Evolutionary conservation across 2,329 filamentous ascomycete species (phyloP).

Genomic region (Hymenoscyphus albidus): DNA sequence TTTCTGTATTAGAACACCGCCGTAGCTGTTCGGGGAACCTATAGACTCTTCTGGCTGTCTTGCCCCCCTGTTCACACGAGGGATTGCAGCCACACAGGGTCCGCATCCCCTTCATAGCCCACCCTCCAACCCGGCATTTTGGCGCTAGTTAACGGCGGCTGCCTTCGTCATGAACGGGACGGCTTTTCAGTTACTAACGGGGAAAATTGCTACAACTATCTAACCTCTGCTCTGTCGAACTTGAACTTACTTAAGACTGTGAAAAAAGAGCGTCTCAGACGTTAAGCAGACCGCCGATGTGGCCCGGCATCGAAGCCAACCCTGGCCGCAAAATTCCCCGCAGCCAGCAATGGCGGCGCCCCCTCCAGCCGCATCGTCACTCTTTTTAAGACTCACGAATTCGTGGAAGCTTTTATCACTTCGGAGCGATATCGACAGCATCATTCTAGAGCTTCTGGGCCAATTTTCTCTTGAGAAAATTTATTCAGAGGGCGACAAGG

Average conservation of each 20-base stretch:
- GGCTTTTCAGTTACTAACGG: neutral
- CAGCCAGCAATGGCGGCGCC: slow-evolving; percentile 26
- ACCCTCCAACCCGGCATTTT: neutral
- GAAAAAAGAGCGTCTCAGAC: slow-evolving; percentile 3
- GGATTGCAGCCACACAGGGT: neutral
- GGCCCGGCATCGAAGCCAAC: slow-evolving; percentile 12
- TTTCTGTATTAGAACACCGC: neutral
- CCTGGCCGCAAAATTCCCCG: slow-evolving; percentile 11
- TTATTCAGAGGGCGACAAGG: slow-evolving; percentile 36
- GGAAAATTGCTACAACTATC: neutral
- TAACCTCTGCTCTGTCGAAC: neutral
- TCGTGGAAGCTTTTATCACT: slow-evolving; percentile 38
- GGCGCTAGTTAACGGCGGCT: slow-evolving; percentile 1
- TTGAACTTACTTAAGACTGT: neutral
- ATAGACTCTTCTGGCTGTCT: neutral
- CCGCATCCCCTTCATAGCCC: neutral
- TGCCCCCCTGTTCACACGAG: neutral
- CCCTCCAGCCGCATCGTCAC: slow-evolving; percentile 35
- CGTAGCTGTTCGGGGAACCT: neutral
- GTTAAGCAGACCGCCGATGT: slow-evolving; percentile 17
- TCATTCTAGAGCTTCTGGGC: slow-evolving; percentile 41
- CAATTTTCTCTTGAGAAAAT: slow-evolving; percentile 42
- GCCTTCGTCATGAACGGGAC: slow-evolving; percentile 2
- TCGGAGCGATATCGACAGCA: slow-evolving; percentile 41
- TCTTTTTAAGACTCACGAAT: slow-evolving; percentile 38